Conservation (phyloP, 495 filamentous ascomycete genomes). For the Aspergillus taichungensis region DNA sequence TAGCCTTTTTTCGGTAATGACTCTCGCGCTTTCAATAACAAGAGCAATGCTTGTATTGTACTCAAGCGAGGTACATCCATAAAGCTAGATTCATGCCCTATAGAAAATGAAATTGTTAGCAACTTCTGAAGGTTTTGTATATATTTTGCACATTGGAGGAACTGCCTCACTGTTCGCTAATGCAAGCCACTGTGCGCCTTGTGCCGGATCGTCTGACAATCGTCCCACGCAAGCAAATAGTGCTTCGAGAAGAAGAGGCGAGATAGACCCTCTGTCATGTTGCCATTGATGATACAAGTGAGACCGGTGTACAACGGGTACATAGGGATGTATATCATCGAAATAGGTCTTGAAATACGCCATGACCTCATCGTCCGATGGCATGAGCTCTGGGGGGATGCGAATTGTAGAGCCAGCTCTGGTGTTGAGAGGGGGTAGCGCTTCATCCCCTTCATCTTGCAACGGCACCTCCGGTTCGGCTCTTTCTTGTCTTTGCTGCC, state of each 20-base stretch:
- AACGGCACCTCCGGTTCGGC: slow-evolving; percentile 63
- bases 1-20: slow-evolving; percentile 88
- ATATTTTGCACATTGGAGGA: neutral
- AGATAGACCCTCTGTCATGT: slow-evolving; percentile 74
- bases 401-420: slow-evolving; percentile 67
- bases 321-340: slow-evolving; percentile 84
- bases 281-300: slow-evolving; percentile 91
- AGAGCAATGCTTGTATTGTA: slow-evolving; percentile 84
- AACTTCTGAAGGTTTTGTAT: slow-evolving; percentile 13
- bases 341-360: slow-evolving; percentile 93
- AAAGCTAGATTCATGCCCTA: slow-evolving; percentile 91
- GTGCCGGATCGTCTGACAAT: slow-evolving; percentile 69
- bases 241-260: slow-evolving; percentile 83
- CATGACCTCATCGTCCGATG: slow-evolving; percentile 70
- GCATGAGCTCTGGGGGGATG: slow-evolving; percentile 93
- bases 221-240: slow-evolving; percentile 91
- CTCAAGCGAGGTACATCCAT: slow-evolving; percentile 91
- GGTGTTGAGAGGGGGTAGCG: slow-evolving; percentile 55
- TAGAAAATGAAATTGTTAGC: slow-evolving; percentile 9
- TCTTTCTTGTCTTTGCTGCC: slow-evolving; percentile 58
- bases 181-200: slow-evolving; percentile 91
- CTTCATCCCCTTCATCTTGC: slow-evolving; percentile 66
- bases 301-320: slow-evolving; percentile 81
- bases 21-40: slow-evolving; percentile 87
- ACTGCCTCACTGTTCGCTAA: slow-evolving; percentile 70